A percentile compares a stretch with the other conserved stretches of the same genome.
phyloP scores from a whole-genome alignment of 495 filamentous ascomycete species.

The Acidiella bohemica region DNA sequence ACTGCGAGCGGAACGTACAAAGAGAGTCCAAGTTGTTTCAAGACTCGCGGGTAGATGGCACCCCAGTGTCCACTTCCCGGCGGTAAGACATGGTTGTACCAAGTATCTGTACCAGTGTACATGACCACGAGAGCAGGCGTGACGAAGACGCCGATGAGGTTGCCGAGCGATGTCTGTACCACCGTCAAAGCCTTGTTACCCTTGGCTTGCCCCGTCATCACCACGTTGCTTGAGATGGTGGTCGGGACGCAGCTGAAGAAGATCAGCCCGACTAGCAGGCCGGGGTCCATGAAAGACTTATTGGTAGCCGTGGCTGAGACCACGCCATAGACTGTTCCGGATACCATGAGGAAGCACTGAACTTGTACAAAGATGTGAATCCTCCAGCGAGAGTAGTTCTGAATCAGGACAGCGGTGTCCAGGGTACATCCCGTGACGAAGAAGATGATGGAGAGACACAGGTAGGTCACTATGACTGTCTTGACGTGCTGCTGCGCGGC shows the following conservation, averaged over 20 bases:
- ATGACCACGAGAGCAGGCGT: conserved; percentile 31
- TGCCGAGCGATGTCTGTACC: conserved; percentile 33
- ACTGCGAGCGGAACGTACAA: conserved; percentile 31
- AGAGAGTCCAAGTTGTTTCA: conserved; percentile 32
- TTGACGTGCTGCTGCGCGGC: conserved; percentile 25
- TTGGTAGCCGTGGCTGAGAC: conserved; percentile 29
- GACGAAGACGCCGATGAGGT: conserved; percentile 32
- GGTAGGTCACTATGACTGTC: conserved; percentile 27
- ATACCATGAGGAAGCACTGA: conserved; percentile 32
- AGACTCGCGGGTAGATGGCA: conserved; percentile 29
- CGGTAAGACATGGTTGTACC: conserved; percentile 32
- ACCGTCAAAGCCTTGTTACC: conserved; percentile 23
- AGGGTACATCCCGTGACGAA: conserved; percentile 34
- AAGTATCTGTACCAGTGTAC: conserved; percentile 27
- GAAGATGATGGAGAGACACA: conserved; percentile 31
- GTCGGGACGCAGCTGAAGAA: conserved; percentile 29
- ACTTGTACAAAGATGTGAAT: conserved; percentile 31
- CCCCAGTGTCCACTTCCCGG: conserved; percentile 17
- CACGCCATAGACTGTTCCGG: conserved; percentile 28
- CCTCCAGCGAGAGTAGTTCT: conserved; percentile 30
- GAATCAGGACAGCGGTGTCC: conserved; percentile 25
- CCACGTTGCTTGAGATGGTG: no score
- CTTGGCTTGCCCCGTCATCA: no score
- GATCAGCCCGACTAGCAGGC: conserved; percentile 32
- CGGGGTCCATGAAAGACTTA: conserved; percentile 30